Conservation (phyloP, 2,329 filamentous ascomycete species). For the Diplodia mutila region DNA sequence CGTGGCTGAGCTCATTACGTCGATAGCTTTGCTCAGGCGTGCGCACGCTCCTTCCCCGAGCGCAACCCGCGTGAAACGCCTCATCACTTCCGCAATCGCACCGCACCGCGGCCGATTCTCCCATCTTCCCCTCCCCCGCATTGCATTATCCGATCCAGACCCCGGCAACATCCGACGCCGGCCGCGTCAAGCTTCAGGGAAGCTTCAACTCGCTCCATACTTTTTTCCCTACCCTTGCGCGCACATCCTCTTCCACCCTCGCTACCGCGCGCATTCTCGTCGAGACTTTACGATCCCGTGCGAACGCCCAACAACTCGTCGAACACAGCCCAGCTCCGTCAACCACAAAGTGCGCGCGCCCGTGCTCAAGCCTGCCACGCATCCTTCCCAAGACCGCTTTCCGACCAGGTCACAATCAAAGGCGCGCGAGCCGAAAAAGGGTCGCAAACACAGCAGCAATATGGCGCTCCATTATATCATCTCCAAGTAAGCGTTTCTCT, state of each 20-base stretch:
- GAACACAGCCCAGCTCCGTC: not conserved
- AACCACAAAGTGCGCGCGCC: not conserved
- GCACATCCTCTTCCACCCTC: not conserved
- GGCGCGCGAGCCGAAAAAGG: not conserved
- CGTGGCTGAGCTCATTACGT: slow-evolving; percentile 12
- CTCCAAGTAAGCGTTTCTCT: slow-evolving; percentile 43
- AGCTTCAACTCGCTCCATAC: not conserved
- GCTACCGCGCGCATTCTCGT: not conserved
- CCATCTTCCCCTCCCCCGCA: not conserved
- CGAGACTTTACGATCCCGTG: not conserved
- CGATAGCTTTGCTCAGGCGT: not conserved
- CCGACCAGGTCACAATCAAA: not conserved
- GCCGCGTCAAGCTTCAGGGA: not conserved
- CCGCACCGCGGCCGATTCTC: not conserved
- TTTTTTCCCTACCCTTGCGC: not conserved
- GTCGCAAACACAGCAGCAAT: not conserved
- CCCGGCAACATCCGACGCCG: not conserved
- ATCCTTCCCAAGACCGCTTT: not conserved
- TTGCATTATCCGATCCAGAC: not conserved
- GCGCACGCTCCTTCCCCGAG: not conserved
- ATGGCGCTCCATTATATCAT: slow-evolving; percentile 49
- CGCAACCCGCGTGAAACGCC: not conserved
- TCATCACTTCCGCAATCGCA: not conserved
- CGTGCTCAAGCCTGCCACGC: not conserved
- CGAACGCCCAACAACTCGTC: not conserved